Evolutionary conservation across 345 rosid species (phyloP), one percentile per base, ranked within the genome.

Genomic region (Eucalyptus cladocalyx): DNA sequence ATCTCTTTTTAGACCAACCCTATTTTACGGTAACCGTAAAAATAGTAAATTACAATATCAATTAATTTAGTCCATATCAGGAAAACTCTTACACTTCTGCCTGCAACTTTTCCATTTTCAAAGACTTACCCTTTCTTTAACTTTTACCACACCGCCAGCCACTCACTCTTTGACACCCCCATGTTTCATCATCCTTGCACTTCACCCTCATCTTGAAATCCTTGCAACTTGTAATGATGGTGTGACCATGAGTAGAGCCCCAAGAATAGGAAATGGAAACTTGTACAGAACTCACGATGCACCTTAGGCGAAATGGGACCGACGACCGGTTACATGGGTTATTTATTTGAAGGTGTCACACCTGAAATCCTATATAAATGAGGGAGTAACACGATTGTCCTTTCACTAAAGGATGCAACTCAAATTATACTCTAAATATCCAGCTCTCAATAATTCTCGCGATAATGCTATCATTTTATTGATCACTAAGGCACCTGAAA

Each of bases 81-180:
- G n/a, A n/a, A n/a, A n/a, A n/a, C n/a, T n/a, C n/a, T n/a, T n/a
- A n/a, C n/a, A n/a, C n/a, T n/a, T n/a, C n/a, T n/a, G n/a, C n/a
- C 37, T n/a, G 21, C 69, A 4, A 56, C 89, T 89, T 92, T 89
- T 87, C 58, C 72, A 88, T 90, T 80, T 19, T 62, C 60, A 15
- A 48, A 47, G 45, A 50, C 16, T 89, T 87, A 24, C 69, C 87
- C 89, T 58, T 28, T 60, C 50, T 56, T 60, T 32, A 40, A 53
- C 86, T 86, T 86, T 91, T 92, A 49, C 87, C 88, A 92, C 91
- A 58, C 92, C 90, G 92, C 90, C 90, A 88, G 89, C 94, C 93
- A 93, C 92, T 87, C 86, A 14, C 67, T 60, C 32, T 87, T 91
- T 76, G 43, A 87, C 24, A 17, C 42, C 93, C 88, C 90, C 94